Evolutionary conservation across 176 grass and related monocot genomes (phyloP), one percentile per base, ranked within the genome.

Genomic region (Poa pratensis): DNA sequence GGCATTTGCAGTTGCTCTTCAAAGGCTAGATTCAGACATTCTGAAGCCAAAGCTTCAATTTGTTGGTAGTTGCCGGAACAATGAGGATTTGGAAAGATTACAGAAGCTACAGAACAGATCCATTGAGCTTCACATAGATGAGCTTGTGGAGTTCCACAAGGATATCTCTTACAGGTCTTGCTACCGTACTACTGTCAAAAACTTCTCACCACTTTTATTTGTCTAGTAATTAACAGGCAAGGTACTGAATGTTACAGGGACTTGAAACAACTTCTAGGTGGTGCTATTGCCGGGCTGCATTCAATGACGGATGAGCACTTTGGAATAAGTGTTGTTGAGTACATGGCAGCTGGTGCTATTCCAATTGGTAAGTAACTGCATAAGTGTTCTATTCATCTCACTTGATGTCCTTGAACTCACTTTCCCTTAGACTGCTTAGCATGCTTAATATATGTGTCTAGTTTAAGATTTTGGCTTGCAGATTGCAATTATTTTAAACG

Each of bases 301-400:
- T 94, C 91, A 15, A 96, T 99, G 96, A 87, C 93, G 37, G 96
- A 99, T 86, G 96, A 99, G 67, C 94, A 99, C 89, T 94, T 99
- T 78, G 93, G 93, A 73, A 96, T 99, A 81, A 92, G 91, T 77
- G 91, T 99, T 22, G 96, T 99, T 28, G 96, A 96, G 81, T 99
- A 96, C 80, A 99, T 96, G 96, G 94, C 94, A 76, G 96, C 96
- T 53, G 96, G 90, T 58, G 93, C 94, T 77, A 92, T 99, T 86
- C 96, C 96, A 40, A 96, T 99, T 63, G 96, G 94, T 99, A 59
- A 84, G 59, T 80, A 46, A 74, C 46, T 78, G 32, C 5, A 0
- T 0, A 5, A 40, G 14, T 87, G 9, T 35, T 46, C 8, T 74
- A 40, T 24, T 75, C 0, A 67, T 61, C 48, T 63, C 13, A 16